A percentile compares a stretch with the other conserved stretches of the same genome.
phyloP scores from a whole-genome alignment of 192 early-diverging fungal genomes.

The Coemansia sp. region DNA sequence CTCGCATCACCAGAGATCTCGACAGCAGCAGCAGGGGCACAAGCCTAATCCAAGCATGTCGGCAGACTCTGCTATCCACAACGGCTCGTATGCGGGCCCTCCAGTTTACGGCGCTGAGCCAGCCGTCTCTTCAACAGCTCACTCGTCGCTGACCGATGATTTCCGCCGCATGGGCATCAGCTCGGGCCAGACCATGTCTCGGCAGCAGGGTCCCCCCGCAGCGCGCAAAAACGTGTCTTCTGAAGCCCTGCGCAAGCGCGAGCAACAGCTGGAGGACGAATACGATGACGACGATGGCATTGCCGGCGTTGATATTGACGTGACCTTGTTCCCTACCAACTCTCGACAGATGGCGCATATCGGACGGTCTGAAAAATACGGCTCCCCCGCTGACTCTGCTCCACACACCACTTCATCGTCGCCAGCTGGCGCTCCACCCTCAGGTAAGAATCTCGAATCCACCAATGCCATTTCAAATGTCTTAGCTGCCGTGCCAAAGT shows the following conservation, averaged over 20 bases:
- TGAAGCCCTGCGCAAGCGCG: slow-evolving; percentile 31
- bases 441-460: slow-evolving; percentile 41
- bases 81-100: slow-evolving; percentile 6
- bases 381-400: slow-evolving; percentile 12
- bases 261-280: slow-evolving; percentile 40
- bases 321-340: slow-evolving; percentile 38
- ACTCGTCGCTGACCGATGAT: slow-evolving; percentile 15
- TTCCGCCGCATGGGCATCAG: slow-evolving; percentile 37
- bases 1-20: slow-evolving; percentile 4
- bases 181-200: slow-evolving; percentile 7
- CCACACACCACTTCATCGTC: slow-evolving; percentile 6
- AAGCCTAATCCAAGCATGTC: slow-evolving; percentile 8
- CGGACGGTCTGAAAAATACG: slow-evolving; percentile 39
- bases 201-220: slow-evolving; percentile 8
- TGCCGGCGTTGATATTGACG: slow-evolving; percentile 32
- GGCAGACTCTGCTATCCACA: slow-evolving; percentile 22
- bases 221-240: slow-evolving; percentile 29
- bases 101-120: slow-evolving; percentile 6
- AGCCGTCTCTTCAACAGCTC: background rate
- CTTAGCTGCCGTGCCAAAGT: background rate
- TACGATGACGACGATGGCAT: slow-evolving; percentile 50
- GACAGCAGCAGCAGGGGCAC: slow-evolving; percentile 8
- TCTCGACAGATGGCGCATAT: slow-evolving; percentile 34
- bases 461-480: slow-evolving; percentile 4
- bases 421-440: slow-evolving; percentile 1